Evolutionary conservation across 345 rosid species (phyloP), one percentile per base, ranked within the genome.

Genomic region (Kandelia obovata): DNA sequence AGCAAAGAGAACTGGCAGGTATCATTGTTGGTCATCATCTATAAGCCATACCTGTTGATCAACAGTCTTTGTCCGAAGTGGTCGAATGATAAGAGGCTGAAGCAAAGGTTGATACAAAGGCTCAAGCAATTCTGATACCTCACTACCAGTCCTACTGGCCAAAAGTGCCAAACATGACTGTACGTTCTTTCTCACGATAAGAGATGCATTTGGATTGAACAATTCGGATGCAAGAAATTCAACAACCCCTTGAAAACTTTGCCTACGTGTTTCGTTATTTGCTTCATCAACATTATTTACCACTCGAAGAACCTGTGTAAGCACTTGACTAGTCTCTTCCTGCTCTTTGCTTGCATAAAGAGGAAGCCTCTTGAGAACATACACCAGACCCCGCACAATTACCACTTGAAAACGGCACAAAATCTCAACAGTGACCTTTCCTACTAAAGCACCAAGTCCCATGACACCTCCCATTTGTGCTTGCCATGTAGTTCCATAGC

Each of bases 381-480:
- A 88, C 15, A 95, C 96, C 71, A 95, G 83, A 67, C 96, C 96
- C 53, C 88, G 88, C 31, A 88, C 98, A 76, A 92, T 84, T 73
- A 77, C 88, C 37, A 90, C 98, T 85, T 95, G 98, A 79, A 95
- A 92, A 83, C 69, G 79, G 77, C 97, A 92, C 71, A 95, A 70
- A 47, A 89, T 87, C 80, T 95, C 99, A 70, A 92, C 99, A 75
- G 97, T 92, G 65, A 92, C 97, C 87, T 92, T 95, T 62, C 99
- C 99, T 57, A 95, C 96, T 78, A 95, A 76, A 67, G 97, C 96
- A 74, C 96, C 96, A 64, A 95, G 88, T 37, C 99, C 98, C 96
- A 92, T 87, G 75, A 95, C 99, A 73, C 98, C 99, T 69, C 99
- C 99, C 89, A 95, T 90, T 75, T 95, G 99, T 46, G 97, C 91